A percentile compares a stretch with the other conserved stretches of the same genome.
phyloP scores from a whole-genome alignment of 352 stramenopile species.

The Globisporangium alternatum region DNA sequence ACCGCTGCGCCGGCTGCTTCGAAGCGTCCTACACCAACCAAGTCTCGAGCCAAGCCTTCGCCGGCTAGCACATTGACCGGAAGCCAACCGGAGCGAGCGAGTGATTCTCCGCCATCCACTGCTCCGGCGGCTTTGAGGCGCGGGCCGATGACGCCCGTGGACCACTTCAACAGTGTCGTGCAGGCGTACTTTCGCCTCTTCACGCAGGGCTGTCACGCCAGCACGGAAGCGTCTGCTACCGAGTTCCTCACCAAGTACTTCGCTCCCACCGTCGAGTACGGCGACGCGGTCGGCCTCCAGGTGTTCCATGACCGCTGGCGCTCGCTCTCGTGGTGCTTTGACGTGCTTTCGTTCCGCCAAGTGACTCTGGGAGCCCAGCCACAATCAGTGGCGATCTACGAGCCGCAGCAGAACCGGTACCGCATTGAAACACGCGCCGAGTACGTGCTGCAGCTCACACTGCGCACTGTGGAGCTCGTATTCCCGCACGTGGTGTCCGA shows the following conservation, averaged over 20 bases:
- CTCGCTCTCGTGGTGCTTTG: slow-evolving; percentile 20
- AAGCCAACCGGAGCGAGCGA: not conserved
- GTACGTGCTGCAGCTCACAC: slow-evolving; percentile 17
- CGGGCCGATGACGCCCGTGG: slow-evolving; percentile 13
- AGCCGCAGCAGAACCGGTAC: slow-evolving; percentile 14
- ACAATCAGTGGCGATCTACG: slow-evolving; percentile 4
- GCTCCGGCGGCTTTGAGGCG: not conserved
- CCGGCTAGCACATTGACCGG: not conserved
- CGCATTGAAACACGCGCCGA: slow-evolving; percentile 9
- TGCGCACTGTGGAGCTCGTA: slow-evolving; percentile 17
- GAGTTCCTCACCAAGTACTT: slow-evolving; percentile 16
- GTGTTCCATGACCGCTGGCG: slow-evolving; percentile 20
- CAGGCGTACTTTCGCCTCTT: slow-evolving; percentile 15
- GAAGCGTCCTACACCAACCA: not conserved
- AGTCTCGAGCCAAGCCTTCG: not conserved
- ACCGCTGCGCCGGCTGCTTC: not conserved
- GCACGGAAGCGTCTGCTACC: not conserved
- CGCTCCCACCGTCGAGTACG: slow-evolving; percentile 7
- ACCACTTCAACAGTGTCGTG: slow-evolving; percentile 14
- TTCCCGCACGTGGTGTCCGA: slow-evolving; percentile 12
- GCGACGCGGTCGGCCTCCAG: slow-evolving; percentile 4
- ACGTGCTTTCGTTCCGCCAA: slow-evolving; percentile 14
- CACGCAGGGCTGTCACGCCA: slow-evolving; percentile 5
- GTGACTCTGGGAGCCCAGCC: not conserved
- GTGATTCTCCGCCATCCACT: slow-evolving; percentile 1